Percentiles rank a stretch among this genome's conserved stretches.
These are phyloP conservation scores for Dillenia turbinata DNA, from an alignment of 164 flowering plant genomes.

Conservation along the genomic window DNA sequence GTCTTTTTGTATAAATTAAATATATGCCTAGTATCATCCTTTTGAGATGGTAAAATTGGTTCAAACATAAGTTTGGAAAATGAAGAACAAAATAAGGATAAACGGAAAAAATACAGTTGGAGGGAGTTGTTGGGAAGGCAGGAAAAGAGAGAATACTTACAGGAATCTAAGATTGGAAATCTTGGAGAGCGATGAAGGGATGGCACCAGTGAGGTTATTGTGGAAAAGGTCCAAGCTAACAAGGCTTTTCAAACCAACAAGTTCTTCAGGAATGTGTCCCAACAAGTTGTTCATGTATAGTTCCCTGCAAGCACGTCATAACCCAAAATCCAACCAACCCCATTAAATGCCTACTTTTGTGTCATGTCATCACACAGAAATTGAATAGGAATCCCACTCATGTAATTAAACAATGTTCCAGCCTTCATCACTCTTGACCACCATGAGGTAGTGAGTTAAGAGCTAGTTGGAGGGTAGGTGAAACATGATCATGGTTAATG, in stretches of 20 bases:
- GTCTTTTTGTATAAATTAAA: too few species aligned
- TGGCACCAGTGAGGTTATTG: constrained; percentile 69
- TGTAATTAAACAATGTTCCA: too few species aligned
- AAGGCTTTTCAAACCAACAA: constrained; percentile 60
- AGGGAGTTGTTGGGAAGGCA: neutral
- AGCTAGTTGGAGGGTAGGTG: too few species aligned
- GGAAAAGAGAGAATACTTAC: constrained; percentile 24
- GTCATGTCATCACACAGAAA: too few species aligned
- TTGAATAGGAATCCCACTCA: too few species aligned
- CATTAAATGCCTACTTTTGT: neutral
- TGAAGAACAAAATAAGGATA: too few species aligned
- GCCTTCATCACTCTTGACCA: neutral
- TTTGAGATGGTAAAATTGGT: too few species aligned
- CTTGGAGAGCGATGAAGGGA: constrained; percentile 58
- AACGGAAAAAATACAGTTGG: too few species aligned
- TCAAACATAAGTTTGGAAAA: too few species aligned
- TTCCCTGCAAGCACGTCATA: constrained; percentile 40
- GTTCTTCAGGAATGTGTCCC: constrained; percentile 62
- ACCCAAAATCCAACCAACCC: neutral
- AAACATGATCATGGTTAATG: too few species aligned
- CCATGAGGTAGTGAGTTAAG: neutral
- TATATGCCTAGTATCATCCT: too few species aligned
- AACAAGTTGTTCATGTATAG: constrained; percentile 63
- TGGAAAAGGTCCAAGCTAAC: constrained; percentile 69
- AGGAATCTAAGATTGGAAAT: constrained; percentile 61